Percentiles rank a stretch among this genome's conserved stretches.
These are phyloP conservation scores for Hirschioporus abietinus DNA, from an alignment of 768 basidiomycete genomes.

Conservation along the genomic window DNA sequence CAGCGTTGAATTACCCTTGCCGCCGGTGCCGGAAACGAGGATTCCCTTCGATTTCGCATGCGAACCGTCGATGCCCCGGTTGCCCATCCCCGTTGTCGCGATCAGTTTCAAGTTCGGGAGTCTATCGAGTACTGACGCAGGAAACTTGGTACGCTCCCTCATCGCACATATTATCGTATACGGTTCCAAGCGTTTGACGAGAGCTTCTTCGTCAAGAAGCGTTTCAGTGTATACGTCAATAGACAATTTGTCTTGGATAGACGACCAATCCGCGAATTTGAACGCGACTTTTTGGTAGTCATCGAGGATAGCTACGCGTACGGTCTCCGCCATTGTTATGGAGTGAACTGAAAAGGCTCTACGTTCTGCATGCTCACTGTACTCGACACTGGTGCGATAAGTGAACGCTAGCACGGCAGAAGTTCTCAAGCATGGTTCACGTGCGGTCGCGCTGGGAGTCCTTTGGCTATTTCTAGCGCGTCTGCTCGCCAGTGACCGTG, in stretches of 20 bases:
- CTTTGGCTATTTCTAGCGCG: neutral
- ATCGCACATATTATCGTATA: slow-evolving; percentile 60
- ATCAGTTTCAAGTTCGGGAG: slow-evolving; percentile 58
- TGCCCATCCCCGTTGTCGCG: slow-evolving; percentile 49
- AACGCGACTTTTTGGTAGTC: slow-evolving; percentile 54
- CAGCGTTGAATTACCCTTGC: slow-evolving; percentile 42
- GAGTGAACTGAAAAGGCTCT: neutral
- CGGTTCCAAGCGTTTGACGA: slow-evolving; percentile 42
- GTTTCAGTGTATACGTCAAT: slow-evolving; percentile 50
- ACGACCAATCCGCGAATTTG: slow-evolving; percentile 50
- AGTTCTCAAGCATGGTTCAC: neutral
- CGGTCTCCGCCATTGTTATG: slow-evolving; percentile 16
- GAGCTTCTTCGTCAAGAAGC: slow-evolving; percentile 42
- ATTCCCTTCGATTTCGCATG: slow-evolving; percentile 45
- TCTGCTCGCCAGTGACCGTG: neutral
- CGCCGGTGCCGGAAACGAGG: slow-evolving; percentile 44
- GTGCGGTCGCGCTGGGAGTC: neutral
- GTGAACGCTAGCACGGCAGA: neutral
- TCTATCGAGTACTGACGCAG: slow-evolving; percentile 40
- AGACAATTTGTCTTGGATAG: slow-evolving; percentile 29
- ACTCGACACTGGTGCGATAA: neutral
- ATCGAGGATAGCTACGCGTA: slow-evolving; percentile 52
- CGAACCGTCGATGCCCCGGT: slow-evolving; percentile 43
- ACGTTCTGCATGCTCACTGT: neutral
- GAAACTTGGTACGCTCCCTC: slow-evolving; percentile 62